Conservation (phyloP, 2,329 filamentous ascomycete species). For the Ceratocystis albifundus region DNA sequence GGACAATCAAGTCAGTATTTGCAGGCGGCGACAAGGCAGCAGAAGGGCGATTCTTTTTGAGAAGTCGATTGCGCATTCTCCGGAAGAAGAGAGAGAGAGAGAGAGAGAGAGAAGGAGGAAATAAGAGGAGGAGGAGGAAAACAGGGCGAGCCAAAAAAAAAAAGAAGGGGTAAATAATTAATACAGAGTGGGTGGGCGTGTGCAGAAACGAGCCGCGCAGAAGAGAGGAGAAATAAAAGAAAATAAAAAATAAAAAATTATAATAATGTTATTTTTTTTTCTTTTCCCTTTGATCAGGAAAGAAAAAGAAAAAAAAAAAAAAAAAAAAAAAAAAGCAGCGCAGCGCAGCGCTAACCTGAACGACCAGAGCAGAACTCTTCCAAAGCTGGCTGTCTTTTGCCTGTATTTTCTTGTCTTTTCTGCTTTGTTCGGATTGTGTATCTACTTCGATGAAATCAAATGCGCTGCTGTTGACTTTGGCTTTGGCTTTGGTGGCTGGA, state of each 20-base stretch:
- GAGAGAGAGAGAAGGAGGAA: constrained; percentile 3
- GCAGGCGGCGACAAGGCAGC: constrained; percentile 12
- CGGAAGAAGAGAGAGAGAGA: constrained; percentile 10
- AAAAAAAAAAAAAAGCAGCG: no score
- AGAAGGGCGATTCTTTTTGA: constrained; percentile 21
- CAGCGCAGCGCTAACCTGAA: not conserved
- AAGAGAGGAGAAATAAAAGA: not conserved
- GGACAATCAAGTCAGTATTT: not conserved
- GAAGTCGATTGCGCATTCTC: constrained; percentile 21
- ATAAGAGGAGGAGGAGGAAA: constrained; percentile 15
- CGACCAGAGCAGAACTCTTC: not conserved
- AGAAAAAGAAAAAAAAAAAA: no score
- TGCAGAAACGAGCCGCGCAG: constrained; percentile 10
- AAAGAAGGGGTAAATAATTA: constrained; percentile 11
- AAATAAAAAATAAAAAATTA: no score
- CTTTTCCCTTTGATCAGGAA: not conserved
- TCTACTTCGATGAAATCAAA: no score
- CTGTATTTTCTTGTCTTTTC: no score
- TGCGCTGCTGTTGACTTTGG: no score
- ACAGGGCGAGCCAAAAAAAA: constrained; percentile 11
- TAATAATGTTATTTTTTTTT: no score
- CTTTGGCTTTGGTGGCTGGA: not conserved
- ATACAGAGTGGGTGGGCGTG: constrained; percentile 9
- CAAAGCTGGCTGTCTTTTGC: no score
- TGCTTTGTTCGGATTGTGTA: no score